These are phyloP conservation scores for Dioscorea dumetorum DNA, from an alignment of 106 monocot genomes.

Conservation along the genomic window DNA sequence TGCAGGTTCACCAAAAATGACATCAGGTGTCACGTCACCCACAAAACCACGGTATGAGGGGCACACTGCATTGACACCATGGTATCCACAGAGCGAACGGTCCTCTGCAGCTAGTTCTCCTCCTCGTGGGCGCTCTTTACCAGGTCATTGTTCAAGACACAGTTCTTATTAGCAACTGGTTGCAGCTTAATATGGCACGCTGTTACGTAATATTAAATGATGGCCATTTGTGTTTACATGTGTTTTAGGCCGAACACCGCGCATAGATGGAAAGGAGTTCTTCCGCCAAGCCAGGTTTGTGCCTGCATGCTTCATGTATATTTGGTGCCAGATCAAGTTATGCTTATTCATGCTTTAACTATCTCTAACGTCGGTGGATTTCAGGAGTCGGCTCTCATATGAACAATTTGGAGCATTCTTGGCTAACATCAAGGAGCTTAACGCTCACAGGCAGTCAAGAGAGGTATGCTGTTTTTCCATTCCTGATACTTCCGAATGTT, in stretches of 20 bases:
- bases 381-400: conserved; percentile 82
- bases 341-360: background rate
- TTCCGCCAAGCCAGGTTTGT: conserved; percentile 89
- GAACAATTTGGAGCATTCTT: conserved; percentile 95
- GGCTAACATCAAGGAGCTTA: conserved; percentile 88
- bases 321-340: background rate
- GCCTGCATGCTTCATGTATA: background rate
- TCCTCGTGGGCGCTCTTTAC: conserved; percentile 36
- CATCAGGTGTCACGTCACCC: conserved; percentile 53
- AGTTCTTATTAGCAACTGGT: background rate
- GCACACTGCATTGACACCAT: conserved; percentile 31
- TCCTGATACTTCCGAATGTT: background rate
- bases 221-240: too few relatives aligned
- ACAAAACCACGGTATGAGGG: conserved; percentile 37
- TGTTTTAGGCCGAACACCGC: conserved; percentile 59
- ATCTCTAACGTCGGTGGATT: conserved; percentile 3
- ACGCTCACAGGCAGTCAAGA: conserved; percentile 69
- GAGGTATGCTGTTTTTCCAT: conserved; percentile 37
- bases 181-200: too few relatives aligned
- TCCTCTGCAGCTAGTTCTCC: conserved; percentile 59
- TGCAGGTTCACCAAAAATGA: conserved; percentile 36
- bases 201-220: too few relatives aligned
- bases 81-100: conserved; percentile 52
- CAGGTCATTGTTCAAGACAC: conserved; percentile 19
- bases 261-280: conserved; percentile 95